phyloP scores from a whole-genome alignment of 352 stramenopile genomes.

The Globisporangium echinulatum region DNA sequence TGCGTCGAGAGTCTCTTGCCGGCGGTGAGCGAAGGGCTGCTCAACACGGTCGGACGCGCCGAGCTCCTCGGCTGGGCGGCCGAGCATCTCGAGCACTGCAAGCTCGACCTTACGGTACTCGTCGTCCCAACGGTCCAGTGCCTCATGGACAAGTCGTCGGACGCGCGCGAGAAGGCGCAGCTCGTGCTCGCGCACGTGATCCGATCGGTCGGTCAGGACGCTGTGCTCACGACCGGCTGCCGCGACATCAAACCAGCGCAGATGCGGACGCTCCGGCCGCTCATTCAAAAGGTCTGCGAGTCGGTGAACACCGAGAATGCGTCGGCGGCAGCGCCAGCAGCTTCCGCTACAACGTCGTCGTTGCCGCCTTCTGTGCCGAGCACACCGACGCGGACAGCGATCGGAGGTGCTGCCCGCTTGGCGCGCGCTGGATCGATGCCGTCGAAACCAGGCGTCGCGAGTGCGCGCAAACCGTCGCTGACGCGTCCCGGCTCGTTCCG shows the following conservation, averaged over 20 bases:
- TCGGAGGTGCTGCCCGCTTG: conserved; percentile 12
- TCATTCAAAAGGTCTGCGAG: conserved; percentile 72
- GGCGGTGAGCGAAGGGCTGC: conserved; percentile 58
- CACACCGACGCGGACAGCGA: conserved; percentile 8
- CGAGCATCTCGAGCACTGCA: conserved; percentile 59
- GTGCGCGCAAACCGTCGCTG: conserved; percentile 24
- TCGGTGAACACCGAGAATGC: conserved; percentile 21
- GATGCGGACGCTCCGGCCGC: conserved; percentile 81
- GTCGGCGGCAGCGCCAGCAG: background rate
- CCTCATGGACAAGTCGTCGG: conserved; percentile 79
- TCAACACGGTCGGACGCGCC: conserved; percentile 71
- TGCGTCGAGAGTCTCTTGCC: conserved; percentile 74
- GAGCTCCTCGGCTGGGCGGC: conserved; percentile 72
- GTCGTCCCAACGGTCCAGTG: conserved; percentile 72
- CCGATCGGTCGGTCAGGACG: conserved; percentile 74
- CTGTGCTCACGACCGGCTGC: conserved; percentile 60
- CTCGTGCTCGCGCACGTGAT: conserved; percentile 72
- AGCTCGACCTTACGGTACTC: conserved; percentile 60
- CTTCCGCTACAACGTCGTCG: conserved; percentile 1
- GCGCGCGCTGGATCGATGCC: conserved; percentile 2
- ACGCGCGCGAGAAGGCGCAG: conserved; percentile 78
- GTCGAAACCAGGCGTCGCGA: conserved; percentile 4
- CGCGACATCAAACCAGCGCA: conserved; percentile 80
- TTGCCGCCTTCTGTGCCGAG: conserved; percentile 6
- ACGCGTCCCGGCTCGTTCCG: conserved; percentile 28